Percentiles rank a stretch among this genome's conserved stretches.
Evolutionary conservation across 139 green algal genomes (phyloP).

Genomic region (Eudorina sp.): DNA sequence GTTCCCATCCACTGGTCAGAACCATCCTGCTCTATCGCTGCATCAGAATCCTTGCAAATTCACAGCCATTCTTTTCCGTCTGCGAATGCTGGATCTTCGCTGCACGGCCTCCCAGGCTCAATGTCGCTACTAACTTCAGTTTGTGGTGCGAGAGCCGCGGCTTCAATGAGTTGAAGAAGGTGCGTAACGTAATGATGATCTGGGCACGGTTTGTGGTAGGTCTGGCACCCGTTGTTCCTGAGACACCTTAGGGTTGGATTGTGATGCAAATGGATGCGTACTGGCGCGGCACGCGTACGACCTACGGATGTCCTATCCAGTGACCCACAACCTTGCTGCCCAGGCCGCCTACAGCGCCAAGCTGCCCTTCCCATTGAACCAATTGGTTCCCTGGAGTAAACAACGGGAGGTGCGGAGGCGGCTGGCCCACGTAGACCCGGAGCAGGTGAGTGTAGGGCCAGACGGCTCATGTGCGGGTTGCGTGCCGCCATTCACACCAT

Average conservation of each 20-base stretch:
- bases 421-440: constrained; percentile 47
- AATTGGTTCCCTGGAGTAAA: constrained; percentile 66
- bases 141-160: constrained; percentile 70
- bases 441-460: constrained; percentile 51
- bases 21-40: too few relatives aligned
- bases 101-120: constrained; percentile 44
- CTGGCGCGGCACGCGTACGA: too few relatives aligned
- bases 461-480: too few relatives aligned
- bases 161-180: constrained; percentile 68
- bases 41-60: too few relatives aligned
- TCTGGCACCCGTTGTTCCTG: not conserved
- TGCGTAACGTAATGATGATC: not conserved
- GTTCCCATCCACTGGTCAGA: too few relatives aligned
- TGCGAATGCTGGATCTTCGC: too few relatives aligned
- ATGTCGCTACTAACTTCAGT: constrained; percentile 65
- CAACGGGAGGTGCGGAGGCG: constrained; percentile 54
- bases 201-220: not conserved
- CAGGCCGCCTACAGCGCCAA: constrained; percentile 63
- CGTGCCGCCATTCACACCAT: too few relatives aligned
- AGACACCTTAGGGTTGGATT: too few relatives aligned
- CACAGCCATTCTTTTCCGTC: too few relatives aligned
- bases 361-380: constrained; percentile 76
- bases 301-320: too few relatives aligned
- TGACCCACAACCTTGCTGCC: too few relatives aligned
- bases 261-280: too few relatives aligned